Evolutionary conservation across 129 eudicot genomes (phyloP).

Genomic region (Smallanthus sonchifolius): DNA sequence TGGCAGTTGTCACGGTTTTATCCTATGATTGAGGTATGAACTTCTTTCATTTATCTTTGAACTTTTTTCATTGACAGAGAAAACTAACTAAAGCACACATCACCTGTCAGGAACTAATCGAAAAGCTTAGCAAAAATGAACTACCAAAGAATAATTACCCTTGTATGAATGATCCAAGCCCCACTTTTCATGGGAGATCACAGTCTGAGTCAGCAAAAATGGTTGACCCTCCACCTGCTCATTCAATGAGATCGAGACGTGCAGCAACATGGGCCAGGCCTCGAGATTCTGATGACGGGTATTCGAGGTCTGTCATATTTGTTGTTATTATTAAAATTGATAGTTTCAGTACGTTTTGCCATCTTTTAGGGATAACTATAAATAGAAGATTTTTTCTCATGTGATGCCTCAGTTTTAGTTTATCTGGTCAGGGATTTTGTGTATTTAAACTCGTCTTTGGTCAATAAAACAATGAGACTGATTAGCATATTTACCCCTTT

Average conservation of each 20-base stretch:
- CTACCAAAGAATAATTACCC: conserved; percentile 76
- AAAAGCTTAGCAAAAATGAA: conserved; percentile 72
- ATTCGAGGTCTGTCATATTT: conserved; percentile 53
- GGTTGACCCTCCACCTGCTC: conserved; percentile 45
- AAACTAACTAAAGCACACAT: not conserved
- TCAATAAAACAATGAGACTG: not conserved
- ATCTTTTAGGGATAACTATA: no score
- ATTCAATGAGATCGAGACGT: conserved; percentile 80
- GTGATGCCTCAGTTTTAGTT: not conserved
- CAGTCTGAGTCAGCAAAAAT: conserved; percentile 36
- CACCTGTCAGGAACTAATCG: conserved; percentile 72
- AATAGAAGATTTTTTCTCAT: no score
- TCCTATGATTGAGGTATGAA: conserved; percentile 80
- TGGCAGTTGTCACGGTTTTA: conserved; percentile 97
- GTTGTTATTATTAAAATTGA: not conserved
- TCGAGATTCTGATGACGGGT: conserved; percentile 81
- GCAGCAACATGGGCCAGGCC: conserved; percentile 92
- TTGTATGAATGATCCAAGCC: conserved; percentile 93
- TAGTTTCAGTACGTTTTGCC: not conserved
- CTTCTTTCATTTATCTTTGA: not conserved
- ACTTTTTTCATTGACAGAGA: not conserved
- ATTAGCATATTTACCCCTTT: not conserved
- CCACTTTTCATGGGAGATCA: conserved; percentile 66
- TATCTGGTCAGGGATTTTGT: not conserved
- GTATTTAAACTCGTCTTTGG: not conserved